Percentiles rank a stretch among this genome's conserved stretches.
These are phyloP conservation scores for Tolypocladium guangdongense DNA, from an alignment of 2,329 filamentous ascomycete genomes.

Conservation along the genomic window DNA sequence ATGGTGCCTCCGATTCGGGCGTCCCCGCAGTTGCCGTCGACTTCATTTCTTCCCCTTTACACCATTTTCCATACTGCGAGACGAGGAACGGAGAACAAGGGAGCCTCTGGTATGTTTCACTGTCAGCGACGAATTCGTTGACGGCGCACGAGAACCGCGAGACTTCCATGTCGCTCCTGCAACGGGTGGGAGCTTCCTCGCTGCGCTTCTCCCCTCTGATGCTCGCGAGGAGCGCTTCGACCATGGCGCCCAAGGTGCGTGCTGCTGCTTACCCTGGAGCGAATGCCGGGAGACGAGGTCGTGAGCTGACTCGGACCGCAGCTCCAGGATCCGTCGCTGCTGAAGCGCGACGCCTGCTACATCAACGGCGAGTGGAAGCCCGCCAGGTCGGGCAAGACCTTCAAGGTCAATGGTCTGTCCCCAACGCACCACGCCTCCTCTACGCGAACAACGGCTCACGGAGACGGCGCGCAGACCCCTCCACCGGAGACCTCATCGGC, in stretches of 20 bases:
- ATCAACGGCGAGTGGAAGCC: slow-evolving; percentile 89
- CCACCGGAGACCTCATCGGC: slow-evolving; percentile 70
- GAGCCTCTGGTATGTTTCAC: not conserved
- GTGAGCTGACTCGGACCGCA: slow-evolving; percentile 18
- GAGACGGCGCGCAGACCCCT: slow-evolving; percentile 50
- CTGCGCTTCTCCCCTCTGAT: slow-evolving; percentile 19
- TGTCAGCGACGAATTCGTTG: not conserved
- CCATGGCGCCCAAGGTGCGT: slow-evolving; percentile 32
- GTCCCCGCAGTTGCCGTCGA: too few species aligned
- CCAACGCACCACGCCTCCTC: not conserved
- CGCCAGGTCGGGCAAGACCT: slow-evolving; percentile 81
- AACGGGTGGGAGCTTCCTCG: slow-evolving; percentile 17
- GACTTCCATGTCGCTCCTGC: slow-evolving; percentile 19
- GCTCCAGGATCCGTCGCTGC: slow-evolving; percentile 69
- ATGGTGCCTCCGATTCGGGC: not conserved
- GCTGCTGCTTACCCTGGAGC: not conserved
- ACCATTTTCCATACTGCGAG: not conserved
- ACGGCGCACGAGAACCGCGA: not conserved
- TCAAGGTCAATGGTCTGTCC: slow-evolving; percentile 61
- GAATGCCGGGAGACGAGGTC: not conserved
- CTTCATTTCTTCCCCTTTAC: not conserved
- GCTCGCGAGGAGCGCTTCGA: slow-evolving; percentile 25
- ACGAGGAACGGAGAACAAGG: not conserved
- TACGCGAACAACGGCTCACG: too few species aligned
- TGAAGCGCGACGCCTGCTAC: slow-evolving; percentile 74